phyloP scores from a whole-genome alignment of 441 rosid genomes.

The Populus hybrid region DNA sequence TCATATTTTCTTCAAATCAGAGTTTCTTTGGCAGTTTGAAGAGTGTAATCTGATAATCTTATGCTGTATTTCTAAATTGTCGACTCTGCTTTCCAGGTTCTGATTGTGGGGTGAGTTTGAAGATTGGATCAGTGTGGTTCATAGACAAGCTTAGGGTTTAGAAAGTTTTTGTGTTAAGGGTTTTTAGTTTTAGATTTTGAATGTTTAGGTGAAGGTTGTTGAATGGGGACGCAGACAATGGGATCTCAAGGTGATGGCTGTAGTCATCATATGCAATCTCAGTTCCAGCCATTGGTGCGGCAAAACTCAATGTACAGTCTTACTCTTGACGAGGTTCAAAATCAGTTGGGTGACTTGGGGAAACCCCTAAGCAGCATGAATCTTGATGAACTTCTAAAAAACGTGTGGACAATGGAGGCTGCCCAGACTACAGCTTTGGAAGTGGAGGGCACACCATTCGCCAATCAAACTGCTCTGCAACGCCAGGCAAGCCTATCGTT shows the following conservation, averaged over 20 bases:
- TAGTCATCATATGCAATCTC: conserved; percentile 38
- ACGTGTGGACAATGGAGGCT: conserved; percentile 66
- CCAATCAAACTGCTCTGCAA: conserved; percentile 43
- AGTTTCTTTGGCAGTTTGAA: not conserved
- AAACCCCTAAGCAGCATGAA: conserved; percentile 84
- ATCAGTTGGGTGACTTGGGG: conserved; percentile 69
- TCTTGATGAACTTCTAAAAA: conserved; percentile 80
- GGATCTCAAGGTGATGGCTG: conserved; percentile 53
- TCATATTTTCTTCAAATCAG: not conserved
- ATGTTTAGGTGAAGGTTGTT: conserved; percentile 35
- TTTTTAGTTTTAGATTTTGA: conserved; percentile 16
- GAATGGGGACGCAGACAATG: conserved; percentile 52
- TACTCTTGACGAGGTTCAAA: conserved; percentile 76
- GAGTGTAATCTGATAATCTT: not conserved
- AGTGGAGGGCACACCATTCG: conserved; percentile 37
- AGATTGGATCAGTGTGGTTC: conserved; percentile 17
- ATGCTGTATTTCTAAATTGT: conserved; percentile 12
- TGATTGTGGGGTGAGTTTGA: conserved; percentile 16
- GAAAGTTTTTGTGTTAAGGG: conserved; percentile 6
- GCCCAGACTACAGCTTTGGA: conserved; percentile 42
- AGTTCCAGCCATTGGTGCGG: conserved; percentile 40
- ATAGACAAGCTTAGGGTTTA: not conserved
- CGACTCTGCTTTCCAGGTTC: conserved; percentile 24
- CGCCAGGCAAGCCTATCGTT: conserved; percentile 59
- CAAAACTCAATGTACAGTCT: conserved; percentile 67